Evolutionary conservation across 208 protist species (phyloP).

Genomic region (Acanthamoeba sp.): DNA sequence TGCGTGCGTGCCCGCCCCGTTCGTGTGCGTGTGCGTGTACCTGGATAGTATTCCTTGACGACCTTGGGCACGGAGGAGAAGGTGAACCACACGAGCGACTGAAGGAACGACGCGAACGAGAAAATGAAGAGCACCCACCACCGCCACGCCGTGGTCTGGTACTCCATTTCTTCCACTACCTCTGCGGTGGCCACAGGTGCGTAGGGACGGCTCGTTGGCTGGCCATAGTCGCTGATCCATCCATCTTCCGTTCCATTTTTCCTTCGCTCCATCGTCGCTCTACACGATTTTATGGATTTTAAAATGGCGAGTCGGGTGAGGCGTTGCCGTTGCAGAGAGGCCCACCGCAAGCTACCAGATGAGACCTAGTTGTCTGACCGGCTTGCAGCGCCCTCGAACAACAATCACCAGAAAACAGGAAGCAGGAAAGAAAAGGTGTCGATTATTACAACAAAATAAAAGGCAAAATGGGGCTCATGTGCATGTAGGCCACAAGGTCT

Average conservation of each 20-base stretch:
- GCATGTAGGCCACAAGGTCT: too few species aligned
- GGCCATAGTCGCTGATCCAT: not conserved
- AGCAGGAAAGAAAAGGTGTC: too few species aligned
- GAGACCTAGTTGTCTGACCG: too few species aligned
- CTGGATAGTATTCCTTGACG: slow-evolving; percentile 29
- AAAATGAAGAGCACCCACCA: slow-evolving; percentile 72
- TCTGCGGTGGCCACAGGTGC: not conserved
- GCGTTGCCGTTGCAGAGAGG: too few species aligned
- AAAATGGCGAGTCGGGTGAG: too few species aligned
- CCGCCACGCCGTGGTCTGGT: not conserved
- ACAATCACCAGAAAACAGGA: too few species aligned
- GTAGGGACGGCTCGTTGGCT: not conserved
- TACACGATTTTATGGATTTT: not conserved
- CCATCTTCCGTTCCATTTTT: not conserved
- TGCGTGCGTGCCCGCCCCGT: not conserved
- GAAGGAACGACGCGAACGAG: slow-evolving; percentile 63
- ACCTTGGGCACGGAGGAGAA: slow-evolving; percentile 72
- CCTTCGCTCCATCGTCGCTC: not conserved
- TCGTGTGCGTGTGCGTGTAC: not conserved
- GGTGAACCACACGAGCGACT: slow-evolving; percentile 74
- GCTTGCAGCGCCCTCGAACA: too few species aligned
- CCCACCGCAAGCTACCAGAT: too few species aligned
- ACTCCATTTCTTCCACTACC: not conserved
- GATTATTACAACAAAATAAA: not conserved
- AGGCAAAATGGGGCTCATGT: not conserved